A percentile compares a stretch with the other conserved stretches of the same genome.
Conservation (phyloP, 129 eudicot species). For the Artemisia argyi region DNA sequence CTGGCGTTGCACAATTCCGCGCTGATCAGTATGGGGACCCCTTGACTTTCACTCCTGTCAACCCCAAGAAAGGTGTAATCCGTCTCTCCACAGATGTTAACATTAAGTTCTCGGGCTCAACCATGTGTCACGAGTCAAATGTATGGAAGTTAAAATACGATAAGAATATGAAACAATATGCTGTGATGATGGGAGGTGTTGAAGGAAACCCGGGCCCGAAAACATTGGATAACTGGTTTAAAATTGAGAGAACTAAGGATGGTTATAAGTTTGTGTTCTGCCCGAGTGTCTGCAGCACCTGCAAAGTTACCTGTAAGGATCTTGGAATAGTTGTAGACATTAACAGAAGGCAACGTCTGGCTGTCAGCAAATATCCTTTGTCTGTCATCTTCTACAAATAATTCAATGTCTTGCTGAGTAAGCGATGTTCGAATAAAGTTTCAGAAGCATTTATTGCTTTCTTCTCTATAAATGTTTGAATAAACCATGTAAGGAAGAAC, state of each 20-base stretch:
- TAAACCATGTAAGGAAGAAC: not conserved
- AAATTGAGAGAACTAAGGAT: conserved; percentile 30
- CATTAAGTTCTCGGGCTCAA: too few relatives aligned
- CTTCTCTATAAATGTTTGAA: not conserved
- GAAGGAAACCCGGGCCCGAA: conserved; percentile 34
- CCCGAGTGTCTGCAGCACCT: conserved; percentile 31
- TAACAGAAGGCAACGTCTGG: conserved; percentile 22
- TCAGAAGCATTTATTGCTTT: too few relatives aligned
- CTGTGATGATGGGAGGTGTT: conserved; percentile 37
- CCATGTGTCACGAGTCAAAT: too few relatives aligned
- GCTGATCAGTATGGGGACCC: too few relatives aligned
- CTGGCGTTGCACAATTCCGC: too few relatives aligned
- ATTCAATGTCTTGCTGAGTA: too few relatives aligned
- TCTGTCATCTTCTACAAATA: conserved; percentile 15
- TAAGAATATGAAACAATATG: not conserved
- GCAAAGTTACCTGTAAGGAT: conserved; percentile 38
- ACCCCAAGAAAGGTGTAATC: too few relatives aligned
- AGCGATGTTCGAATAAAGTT: too few relatives aligned
- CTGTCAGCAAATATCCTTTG: conserved; percentile 29
- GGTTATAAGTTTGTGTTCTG: conserved; percentile 38
- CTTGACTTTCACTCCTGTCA: too few relatives aligned
- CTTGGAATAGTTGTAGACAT: conserved; percentile 21
- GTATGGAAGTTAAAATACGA: too few relatives aligned
- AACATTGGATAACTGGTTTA: conserved; percentile 33
- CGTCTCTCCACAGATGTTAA: too few relatives aligned